A percentile compares a stretch with the other conserved stretches of the same genome.
Conservation (phyloP, 1,284 basidiomycete genomes). For the Xerocomus cyaneibrunnescens region DNA sequence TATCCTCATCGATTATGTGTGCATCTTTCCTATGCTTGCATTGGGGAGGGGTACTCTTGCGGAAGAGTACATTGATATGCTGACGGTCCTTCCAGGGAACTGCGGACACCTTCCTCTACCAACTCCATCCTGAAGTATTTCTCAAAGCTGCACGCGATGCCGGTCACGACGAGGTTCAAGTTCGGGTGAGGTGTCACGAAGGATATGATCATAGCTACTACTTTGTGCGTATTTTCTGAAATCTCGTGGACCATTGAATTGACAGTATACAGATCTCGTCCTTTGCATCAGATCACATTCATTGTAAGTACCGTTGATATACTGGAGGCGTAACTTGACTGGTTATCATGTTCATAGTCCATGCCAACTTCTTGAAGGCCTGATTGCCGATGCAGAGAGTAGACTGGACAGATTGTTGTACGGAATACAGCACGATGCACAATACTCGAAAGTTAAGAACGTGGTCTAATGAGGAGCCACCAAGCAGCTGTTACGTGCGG, state of each 20-base stretch:
- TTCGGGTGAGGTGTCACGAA: constrained; percentile 79
- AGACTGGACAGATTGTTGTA: constrained; percentile 1
- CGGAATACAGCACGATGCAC: not conserved
- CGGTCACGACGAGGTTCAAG: constrained; percentile 74
- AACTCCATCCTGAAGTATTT: constrained; percentile 90
- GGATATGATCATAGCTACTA: constrained; percentile 95
- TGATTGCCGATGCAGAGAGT: constrained; percentile 32
- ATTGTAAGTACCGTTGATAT: constrained; percentile 38
- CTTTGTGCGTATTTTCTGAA: constrained; percentile 62
- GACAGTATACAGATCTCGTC: constrained; percentile 76
- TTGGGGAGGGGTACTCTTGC: not conserved
- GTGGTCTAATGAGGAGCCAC: constrained; percentile 1
- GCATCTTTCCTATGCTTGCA: not conserved
- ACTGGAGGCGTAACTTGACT: not conserved
- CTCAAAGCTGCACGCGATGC: constrained; percentile 71
- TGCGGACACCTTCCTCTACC: constrained; percentile 86
- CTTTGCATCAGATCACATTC: constrained; percentile 67
- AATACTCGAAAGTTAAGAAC: not conserved
- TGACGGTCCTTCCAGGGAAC: constrained; percentile 57
- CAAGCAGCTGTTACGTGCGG: constrained; percentile 1
- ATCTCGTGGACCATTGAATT: constrained; percentile 58
- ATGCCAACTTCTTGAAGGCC: constrained; percentile 74
- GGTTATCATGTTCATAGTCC: constrained; percentile 49
- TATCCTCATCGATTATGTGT: constrained; percentile 83
- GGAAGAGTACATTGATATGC: not conserved